These are phyloP conservation scores for Dryas drummondii DNA, from an alignment of 306 rosid genomes.

Conservation along the genomic window DNA sequence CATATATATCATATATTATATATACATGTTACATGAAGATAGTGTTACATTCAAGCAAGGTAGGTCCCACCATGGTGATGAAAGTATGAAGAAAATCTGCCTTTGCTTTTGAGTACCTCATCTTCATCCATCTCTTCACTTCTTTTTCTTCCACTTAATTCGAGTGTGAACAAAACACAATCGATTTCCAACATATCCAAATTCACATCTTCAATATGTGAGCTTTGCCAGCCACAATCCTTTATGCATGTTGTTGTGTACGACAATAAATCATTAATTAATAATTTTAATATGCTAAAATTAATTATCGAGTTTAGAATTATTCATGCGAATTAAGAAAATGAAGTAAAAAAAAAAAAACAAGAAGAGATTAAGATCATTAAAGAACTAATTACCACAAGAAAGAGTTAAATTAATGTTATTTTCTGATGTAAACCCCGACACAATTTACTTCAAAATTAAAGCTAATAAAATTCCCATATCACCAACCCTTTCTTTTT, in stretches of 20 bases:
- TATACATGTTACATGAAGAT: conserved; percentile 36
- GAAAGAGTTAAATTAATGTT: conserved; percentile 37
- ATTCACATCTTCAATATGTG: too few species aligned
- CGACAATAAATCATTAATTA: too few species aligned
- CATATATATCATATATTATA: conserved; percentile 29
- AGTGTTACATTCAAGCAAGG: conserved; percentile 74
- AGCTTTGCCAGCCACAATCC: too few species aligned
- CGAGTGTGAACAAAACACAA: conserved; percentile 19
- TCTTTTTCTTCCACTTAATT: conserved; percentile 27
- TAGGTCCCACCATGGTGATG: conserved; percentile 32
- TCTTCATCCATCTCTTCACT: conserved; percentile 30
- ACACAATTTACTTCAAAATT: conserved; percentile 37
- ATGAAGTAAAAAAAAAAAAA: neutral
- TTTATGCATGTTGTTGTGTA: too few species aligned
- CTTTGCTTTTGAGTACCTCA: conserved; percentile 50
- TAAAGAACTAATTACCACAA: neutral
- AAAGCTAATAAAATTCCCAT: conserved; percentile 23
- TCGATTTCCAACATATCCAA: too few species aligned
- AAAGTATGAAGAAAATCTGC: conserved; percentile 61
- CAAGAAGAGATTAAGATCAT: conserved; percentile 2
- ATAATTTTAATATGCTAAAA: too few species aligned
- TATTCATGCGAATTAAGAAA: conserved; percentile 15
- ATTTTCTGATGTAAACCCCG: conserved; percentile 63
- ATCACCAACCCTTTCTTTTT: conserved; percentile 11
- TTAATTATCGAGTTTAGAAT: neutral